These are phyloP conservation scores for Diplodia corticola DNA, from an alignment of 2,329 filamentous ascomycete genomes.

Conservation along the genomic window DNA sequence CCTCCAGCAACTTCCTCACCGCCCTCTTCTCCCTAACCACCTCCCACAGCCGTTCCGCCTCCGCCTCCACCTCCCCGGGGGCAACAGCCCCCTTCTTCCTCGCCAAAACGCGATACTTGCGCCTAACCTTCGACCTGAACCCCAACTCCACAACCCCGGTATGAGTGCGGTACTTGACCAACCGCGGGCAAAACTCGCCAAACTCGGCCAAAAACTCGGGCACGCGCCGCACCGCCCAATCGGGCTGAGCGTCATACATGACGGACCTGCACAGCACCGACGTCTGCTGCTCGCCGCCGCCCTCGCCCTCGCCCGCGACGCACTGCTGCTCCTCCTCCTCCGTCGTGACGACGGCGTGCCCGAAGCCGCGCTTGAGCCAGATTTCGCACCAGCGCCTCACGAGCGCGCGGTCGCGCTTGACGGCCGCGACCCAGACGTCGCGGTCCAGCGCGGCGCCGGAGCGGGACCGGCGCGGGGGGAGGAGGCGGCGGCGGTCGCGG, in stretches of 20 bases:
- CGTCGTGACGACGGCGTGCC: not conserved
- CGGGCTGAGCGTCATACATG: not conserved
- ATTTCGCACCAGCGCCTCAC: constrained; percentile 6
- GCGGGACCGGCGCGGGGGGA: not conserved
- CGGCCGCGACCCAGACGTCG: not conserved
- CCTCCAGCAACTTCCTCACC: not conserved
- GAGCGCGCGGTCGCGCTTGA: constrained; percentile 1
- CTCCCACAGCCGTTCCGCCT: not conserved
- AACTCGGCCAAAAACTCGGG: constrained; percentile 16
- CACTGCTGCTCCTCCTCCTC: not conserved
- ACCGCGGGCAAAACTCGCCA: not conserved
- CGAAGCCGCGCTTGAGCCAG: not conserved
- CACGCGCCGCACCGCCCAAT: not conserved
- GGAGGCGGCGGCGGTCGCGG: not conserved
- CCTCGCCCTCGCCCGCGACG: no score
- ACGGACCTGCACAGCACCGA: no score
- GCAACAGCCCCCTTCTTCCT: not conserved
- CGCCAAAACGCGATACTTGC: not conserved
- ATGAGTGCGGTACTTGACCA: constrained; percentile 14
- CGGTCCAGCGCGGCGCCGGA: not conserved
- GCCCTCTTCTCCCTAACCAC: not conserved
- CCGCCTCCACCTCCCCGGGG: not conserved
- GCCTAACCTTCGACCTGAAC: not conserved
- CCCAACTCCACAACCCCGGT: constrained; percentile 10
- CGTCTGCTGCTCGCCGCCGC: no score